A percentile compares a stretch with the other conserved stretches of the same genome.
Conservation (phyloP, 139 green algal species). For the Monoraphidium neglectum region DNA sequence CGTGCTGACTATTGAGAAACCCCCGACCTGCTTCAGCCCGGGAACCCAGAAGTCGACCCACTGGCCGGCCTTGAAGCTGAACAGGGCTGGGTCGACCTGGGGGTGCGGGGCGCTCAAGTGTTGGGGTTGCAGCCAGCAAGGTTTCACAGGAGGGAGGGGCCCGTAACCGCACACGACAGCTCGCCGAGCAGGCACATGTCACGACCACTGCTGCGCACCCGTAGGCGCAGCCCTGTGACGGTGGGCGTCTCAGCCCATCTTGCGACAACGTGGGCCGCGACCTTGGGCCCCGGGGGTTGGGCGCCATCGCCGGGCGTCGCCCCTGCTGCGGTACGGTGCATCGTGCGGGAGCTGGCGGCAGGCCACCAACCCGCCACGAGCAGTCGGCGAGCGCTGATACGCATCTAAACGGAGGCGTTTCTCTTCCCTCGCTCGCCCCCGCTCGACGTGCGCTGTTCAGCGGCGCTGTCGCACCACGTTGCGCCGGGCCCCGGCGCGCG, state of each 20-base stretch:
- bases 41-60: conserved; percentile 33
- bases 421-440: too few relatives aligned
- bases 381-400: too few relatives aligned
- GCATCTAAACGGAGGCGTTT: too few relatives aligned
- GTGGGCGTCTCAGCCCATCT: conserved; percentile 16
- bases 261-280: background rate
- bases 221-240: background rate
- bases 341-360: background rate
- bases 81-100: background rate
- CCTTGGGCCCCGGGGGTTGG: background rate
- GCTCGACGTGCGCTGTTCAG: too few relatives aligned
- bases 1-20: conserved; percentile 19
- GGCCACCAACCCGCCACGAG: too few relatives aligned
- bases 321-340: background rate
- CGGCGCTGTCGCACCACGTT: too few relatives aligned
- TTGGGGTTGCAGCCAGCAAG: too few relatives aligned
- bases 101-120: too few relatives aligned
- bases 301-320: background rate
- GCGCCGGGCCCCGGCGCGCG: too few relatives aligned
- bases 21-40: conserved; percentile 16
- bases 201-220: background rate
- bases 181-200: too few relatives aligned
- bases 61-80: conserved; percentile 13
- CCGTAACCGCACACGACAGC: too few relatives aligned
- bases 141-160: too few relatives aligned